Base-by-base conservation (phyloP, 2,329 filamentous ascomycete species). In the Huntiella moniliformis region DNA sequence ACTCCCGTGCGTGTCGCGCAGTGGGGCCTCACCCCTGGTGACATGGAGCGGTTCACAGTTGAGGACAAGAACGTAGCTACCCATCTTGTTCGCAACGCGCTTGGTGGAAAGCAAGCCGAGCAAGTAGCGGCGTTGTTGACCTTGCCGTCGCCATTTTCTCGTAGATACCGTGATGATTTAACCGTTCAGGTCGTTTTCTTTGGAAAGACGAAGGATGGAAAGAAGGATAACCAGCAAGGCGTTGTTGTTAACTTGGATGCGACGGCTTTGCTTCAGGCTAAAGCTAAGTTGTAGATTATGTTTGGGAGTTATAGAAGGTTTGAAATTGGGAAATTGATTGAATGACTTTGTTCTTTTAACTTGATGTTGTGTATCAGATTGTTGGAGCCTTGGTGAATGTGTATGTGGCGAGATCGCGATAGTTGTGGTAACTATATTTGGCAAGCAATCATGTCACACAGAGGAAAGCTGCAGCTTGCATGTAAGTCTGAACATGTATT, bases 171-270 rank as follows among this genome's bases (percentile, higher is more conserved):
- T 54, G 91, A 98, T 58, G 91, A 98, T 59, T 66, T 98, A 52
- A 98, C 91, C 0, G 88, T 98, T 12, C 85, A 98, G 61, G 91
- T 98, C 51, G 93, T 98, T 57, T 98, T 98, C 71, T 98, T 98
- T 56, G 91, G 91, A 50, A 76, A 93, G 54, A 40, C 33, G 8
- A 38, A 41, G n/a, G 75, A 79, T 33, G 67, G 78, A 45, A 78
- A 78, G 58, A 38, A 46, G 22, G 41, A 33, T 12, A 32, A 13
- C 7, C 13, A 12, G 17, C 37, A 42, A 8, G 79, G 80, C 52
- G 80, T 96, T 4, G 73, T 79, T 4, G 61, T 93, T 48, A 98
- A 96, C 61, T 68, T 79, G 52, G 88, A 95, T 56, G 91, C 91
- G 1, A 93, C 79, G 50, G 54, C 57, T 7, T 46, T 52, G 34